Percentiles rank a stretch among this genome's conserved stretches.
Evolutionary conservation across 345 rosid genomes (phyloP).

Genomic region (Melastoma malabathricum): DNA sequence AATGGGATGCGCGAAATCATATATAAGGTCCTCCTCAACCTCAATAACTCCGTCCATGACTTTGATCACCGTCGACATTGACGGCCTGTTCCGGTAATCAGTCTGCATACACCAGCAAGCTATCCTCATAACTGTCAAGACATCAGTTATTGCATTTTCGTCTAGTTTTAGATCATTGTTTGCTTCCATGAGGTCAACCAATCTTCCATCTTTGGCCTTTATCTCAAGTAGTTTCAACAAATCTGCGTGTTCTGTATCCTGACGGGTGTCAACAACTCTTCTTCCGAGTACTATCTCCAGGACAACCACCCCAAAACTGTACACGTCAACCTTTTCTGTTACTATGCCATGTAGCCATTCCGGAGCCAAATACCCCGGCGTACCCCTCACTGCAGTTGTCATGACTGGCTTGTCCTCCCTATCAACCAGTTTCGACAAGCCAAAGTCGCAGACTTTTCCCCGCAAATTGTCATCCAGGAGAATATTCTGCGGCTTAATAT

Average conservation of each 20-base stretch:
- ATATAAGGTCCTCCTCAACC: neutral
- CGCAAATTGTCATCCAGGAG: neutral
- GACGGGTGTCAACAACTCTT: slow-evolving; percentile 9
- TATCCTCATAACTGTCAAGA: slow-evolving; percentile 14
- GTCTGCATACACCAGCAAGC: slow-evolving; percentile 29
- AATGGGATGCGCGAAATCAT: slow-evolving; percentile 2
- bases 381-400: slow-evolving; percentile 2
- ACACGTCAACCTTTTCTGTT: neutral
- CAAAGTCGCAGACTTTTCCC: slow-evolving; percentile 5
- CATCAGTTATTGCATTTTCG: slow-evolving; percentile 2
- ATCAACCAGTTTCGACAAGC: slow-evolving; percentile 6
- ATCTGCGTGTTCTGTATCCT: slow-evolving; percentile 12
- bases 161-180: slow-evolving; percentile 15
- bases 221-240: slow-evolving; percentile 11
- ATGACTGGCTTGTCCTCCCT: neutral
- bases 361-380: slow-evolving; percentile 4
- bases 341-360: neutral
- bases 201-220: slow-evolving; percentile 7
- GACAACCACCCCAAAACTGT: slow-evolving; percentile 22
- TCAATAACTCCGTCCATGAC: slow-evolving; percentile 13
- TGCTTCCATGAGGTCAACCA: slow-evolving; percentile 11
- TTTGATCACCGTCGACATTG: slow-evolving; percentile 9
- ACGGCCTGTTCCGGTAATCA: slow-evolving; percentile 9
- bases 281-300: slow-evolving; percentile 12
- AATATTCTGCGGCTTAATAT: slow-evolving; percentile 3